Evolutionary conservation across 768 basidiomycete genomes (phyloP).

Genomic region (Exsudoporus frostii): DNA sequence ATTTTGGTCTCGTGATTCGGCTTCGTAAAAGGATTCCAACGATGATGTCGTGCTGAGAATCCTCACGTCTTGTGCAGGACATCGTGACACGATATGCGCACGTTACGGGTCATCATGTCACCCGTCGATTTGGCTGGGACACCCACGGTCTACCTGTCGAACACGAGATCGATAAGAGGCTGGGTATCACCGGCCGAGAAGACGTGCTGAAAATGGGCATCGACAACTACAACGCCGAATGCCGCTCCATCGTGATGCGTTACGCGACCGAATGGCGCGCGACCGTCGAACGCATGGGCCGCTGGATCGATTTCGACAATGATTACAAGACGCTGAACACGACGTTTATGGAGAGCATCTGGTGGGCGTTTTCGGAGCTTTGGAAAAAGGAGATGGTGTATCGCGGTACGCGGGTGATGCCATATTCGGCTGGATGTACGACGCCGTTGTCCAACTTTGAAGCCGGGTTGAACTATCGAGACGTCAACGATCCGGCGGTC

Average conservation of each 20-base stretch:
- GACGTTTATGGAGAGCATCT: slow-evolving; percentile 95
- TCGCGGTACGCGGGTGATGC: slow-evolving; percentile 92
- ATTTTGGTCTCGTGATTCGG: background rate
- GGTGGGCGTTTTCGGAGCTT: slow-evolving; percentile 98
- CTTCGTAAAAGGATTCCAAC: background rate
- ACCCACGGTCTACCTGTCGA: slow-evolving; percentile 98
- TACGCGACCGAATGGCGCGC: slow-evolving; percentile 91
- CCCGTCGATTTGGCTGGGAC: slow-evolving; percentile 97
- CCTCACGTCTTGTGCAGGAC: slow-evolving; percentile 53
- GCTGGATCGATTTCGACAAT: slow-evolving; percentile 99
- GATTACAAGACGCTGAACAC: slow-evolving; percentile 97
- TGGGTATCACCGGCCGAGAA: slow-evolving; percentile 86
- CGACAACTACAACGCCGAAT: slow-evolving; percentile 96
- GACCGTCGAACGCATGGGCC: slow-evolving; percentile 96
- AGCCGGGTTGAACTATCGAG: slow-evolving; percentile 87
- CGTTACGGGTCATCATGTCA: slow-evolving; percentile 88
- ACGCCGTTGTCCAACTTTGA: slow-evolving; percentile 98
- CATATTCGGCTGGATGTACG: slow-evolving; percentile 94
- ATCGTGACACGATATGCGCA: slow-evolving; percentile 96
- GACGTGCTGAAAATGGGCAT: slow-evolving; percentile 97
- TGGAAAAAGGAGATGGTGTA: slow-evolving; percentile 92
- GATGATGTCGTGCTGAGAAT: background rate
- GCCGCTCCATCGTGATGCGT: slow-evolving; percentile 95
- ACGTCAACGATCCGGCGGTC: slow-evolving; percentile 93
- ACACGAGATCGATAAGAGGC: slow-evolving; percentile 97